phyloP scores from a whole-genome alignment of 805 yeast genomes.

The Brettanomyces custersianus region DNA sequence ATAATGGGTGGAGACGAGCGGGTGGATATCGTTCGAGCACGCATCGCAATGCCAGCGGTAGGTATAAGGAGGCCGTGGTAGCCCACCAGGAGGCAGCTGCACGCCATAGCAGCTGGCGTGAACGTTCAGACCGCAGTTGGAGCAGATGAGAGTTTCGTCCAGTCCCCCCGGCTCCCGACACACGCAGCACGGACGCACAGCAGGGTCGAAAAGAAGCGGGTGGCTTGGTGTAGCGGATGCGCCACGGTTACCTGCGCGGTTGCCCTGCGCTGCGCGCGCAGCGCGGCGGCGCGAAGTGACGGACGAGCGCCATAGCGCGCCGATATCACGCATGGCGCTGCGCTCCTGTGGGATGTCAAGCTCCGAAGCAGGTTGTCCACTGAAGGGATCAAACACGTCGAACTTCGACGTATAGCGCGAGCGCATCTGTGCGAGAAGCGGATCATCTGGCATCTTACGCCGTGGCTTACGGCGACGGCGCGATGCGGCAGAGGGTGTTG shows the following conservation, averaged over 20 bases:
- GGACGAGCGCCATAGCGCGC: slow-evolving; percentile 13
- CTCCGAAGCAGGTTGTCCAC: slow-evolving; percentile 5
- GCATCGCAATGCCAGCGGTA: slow-evolving; percentile 73
- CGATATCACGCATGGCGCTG: slow-evolving; percentile 14
- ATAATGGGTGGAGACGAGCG: slow-evolving; percentile 46
- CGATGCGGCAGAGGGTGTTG: not conserved
- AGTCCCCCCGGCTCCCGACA: slow-evolving; percentile 32
- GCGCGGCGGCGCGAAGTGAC: slow-evolving; percentile 2
- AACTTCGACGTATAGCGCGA: slow-evolving; percentile 20
- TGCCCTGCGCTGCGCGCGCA: too few relatives aligned
- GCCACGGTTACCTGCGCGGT: not conserved
- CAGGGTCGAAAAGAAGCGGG: slow-evolving; percentile 19
- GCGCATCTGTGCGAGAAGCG: slow-evolving; percentile 6
- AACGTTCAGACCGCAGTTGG: slow-evolving; percentile 57
- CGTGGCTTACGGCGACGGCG: not conserved
- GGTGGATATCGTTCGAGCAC: slow-evolving; percentile 63
- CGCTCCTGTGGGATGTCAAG: slow-evolving; percentile 15
- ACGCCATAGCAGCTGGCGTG: slow-evolving; percentile 68
- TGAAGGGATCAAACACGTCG: slow-evolving; percentile 16
- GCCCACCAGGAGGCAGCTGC: slow-evolving; percentile 1
- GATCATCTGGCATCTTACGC: not conserved
- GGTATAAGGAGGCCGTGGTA: slow-evolving; percentile 1
- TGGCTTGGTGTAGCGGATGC: slow-evolving; percentile 8
- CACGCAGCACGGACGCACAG: slow-evolving; percentile 42
- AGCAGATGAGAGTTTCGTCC: slow-evolving; percentile 44